phyloP scores from a whole-genome alignment of 345 rosid species.

The Dimocarpus longan region DNA sequence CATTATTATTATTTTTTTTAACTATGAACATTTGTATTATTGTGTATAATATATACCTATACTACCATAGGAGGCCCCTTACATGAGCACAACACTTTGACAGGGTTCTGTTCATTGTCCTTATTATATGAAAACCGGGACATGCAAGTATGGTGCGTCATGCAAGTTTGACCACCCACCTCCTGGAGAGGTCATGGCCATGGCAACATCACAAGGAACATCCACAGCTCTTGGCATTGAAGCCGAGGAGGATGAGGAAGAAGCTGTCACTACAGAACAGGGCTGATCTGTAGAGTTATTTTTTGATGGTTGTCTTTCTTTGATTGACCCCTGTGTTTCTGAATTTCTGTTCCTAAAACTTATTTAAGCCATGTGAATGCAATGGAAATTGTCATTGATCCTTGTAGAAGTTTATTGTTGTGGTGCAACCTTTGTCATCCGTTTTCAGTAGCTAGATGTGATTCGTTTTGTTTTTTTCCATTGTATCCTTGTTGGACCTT shows the following conservation, averaged over 20 bases:
- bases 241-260: conserved; percentile 25
- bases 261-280: neutral
- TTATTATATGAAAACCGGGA: conserved; percentile 91
- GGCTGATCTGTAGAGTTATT: neutral
- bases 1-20: too few relatives aligned
- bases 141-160: conserved; percentile 78
- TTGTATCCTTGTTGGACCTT: neutral
- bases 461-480: too few relatives aligned
- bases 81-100: conserved; percentile 23
- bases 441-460: too few relatives aligned
- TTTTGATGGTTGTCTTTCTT: neutral
- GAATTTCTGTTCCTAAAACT: neutral
- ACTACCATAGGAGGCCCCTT: neutral
- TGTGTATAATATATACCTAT: neutral
- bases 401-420: conserved; percentile 1
- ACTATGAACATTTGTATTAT: neutral
- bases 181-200: conserved; percentile 83
- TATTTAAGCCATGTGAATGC: neutral
- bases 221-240: conserved; percentile 31
- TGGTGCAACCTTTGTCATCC: neutral
- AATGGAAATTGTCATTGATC: neutral
- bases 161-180: conserved; percentile 98
- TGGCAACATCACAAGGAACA: conserved; percentile 40
- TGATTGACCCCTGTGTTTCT: neutral
- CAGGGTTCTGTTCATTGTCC: conserved; percentile 84